phyloP scores from a whole-genome alignment of 106 monocot species.

The Triglochin maritima region DNA sequence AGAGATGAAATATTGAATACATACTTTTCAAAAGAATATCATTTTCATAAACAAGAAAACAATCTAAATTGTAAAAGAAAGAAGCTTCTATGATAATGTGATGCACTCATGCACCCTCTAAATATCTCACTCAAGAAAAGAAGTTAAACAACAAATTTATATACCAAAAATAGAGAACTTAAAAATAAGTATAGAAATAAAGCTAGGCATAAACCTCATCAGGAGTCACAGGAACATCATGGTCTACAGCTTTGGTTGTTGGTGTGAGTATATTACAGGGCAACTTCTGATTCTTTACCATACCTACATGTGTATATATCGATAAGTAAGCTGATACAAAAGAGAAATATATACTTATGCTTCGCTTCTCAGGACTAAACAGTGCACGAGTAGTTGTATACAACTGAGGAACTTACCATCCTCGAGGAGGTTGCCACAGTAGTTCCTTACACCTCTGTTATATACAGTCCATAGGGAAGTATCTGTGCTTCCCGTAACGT shows the following conservation, averaged over 20 bases:
- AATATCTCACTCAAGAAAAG: no score
- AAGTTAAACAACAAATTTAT: background rate
- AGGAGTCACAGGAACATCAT: constrained; percentile 96
- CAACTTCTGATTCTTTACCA: constrained; percentile 90
- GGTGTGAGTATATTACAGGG: constrained; percentile 86
- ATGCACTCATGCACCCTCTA: no score
- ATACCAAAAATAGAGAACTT: background rate
- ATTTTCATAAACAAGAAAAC: no score
- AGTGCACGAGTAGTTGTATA: no score
- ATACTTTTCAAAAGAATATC: no score
- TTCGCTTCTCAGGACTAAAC: no score
- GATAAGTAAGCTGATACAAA: background rate
- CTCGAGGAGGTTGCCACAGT: constrained; percentile 83
- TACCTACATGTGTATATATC: constrained; percentile 29
- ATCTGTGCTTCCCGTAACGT: constrained; percentile 91
- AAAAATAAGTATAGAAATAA: background rate
- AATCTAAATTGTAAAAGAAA: no score
- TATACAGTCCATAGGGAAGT: constrained; percentile 98
- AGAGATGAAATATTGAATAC: no score
- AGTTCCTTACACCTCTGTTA: constrained; percentile 62
- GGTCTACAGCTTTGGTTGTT: constrained; percentile 78
- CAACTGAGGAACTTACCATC: constrained; percentile 34
- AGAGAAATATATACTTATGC: background rate
- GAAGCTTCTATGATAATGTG: no score
- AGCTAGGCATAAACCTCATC: constrained; percentile 40